phyloP scores from a whole-genome alignment of 768 basidiomycete species.

The Trametes sanguinea region DNA sequence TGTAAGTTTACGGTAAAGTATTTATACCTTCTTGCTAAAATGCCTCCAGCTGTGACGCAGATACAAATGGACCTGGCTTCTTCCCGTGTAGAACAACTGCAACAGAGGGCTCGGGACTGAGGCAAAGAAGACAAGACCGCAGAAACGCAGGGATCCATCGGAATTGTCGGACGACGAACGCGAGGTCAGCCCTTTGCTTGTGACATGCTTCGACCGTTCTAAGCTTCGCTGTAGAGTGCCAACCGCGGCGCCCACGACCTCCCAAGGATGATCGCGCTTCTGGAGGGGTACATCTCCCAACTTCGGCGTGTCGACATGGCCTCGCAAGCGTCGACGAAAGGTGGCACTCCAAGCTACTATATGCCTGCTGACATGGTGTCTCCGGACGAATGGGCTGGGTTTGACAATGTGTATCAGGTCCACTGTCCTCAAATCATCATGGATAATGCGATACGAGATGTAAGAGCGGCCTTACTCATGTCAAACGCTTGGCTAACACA shows the following conservation, averaged over 20 bases:
- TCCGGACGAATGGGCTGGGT: slow-evolving; percentile 73
- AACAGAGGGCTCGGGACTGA: slow-evolving; percentile 18
- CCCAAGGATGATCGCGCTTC: slow-evolving; percentile 56
- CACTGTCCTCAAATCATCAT: slow-evolving; percentile 84
- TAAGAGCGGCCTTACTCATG: slow-evolving; percentile 39
- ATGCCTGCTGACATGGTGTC: slow-evolving; percentile 70
- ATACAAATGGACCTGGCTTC: slow-evolving; percentile 65
- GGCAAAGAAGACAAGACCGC: not conserved
- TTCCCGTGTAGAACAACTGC: slow-evolving; percentile 55
- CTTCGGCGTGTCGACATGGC: slow-evolving; percentile 48
- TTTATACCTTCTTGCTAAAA: not conserved
- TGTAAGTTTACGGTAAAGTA: slow-evolving; percentile 45
- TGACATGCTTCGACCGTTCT: not conserved
- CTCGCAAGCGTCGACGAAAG: slow-evolving; percentile 30
- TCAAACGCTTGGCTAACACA: not conserved
- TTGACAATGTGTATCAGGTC: slow-evolving; percentile 89
- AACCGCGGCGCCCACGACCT: slow-evolving; percentile 15
- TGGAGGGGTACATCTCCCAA: slow-evolving; percentile 62
- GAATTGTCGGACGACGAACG: not conserved
- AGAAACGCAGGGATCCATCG: not conserved
- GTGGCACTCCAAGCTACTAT: slow-evolving; percentile 47
- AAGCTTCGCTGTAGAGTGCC: not conserved
- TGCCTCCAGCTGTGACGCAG: slow-evolving; percentile 53
- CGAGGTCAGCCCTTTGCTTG: not conserved
- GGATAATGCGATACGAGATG: slow-evolving; percentile 77